These are phyloP conservation scores for Hyphopichia burtonii DNA, from an alignment of 1,139 yeast genomes.

Conservation along the genomic window DNA sequence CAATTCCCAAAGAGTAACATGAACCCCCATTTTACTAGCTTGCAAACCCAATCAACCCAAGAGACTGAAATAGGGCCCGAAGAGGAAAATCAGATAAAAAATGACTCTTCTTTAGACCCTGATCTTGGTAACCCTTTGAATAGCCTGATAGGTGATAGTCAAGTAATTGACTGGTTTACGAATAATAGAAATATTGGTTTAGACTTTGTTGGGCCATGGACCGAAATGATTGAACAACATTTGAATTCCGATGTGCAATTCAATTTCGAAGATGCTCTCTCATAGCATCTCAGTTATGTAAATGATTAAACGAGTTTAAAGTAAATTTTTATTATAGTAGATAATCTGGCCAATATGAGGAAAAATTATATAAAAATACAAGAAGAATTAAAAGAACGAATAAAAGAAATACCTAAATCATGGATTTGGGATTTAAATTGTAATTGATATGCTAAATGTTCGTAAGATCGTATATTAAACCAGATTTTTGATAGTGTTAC, in stretches of 20 bases:
- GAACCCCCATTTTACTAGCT: background rate
- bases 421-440: too few relatives aligned
- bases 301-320: too few relatives aligned
- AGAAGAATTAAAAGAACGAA: too few relatives aligned
- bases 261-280: conserved; percentile 25
- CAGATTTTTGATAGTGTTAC: background rate
- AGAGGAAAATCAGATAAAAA: background rate
- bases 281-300: background rate
- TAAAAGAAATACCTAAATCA: too few relatives aligned
- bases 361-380: too few relatives aligned
- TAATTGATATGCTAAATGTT: too few relatives aligned
- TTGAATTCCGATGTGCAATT: conserved; percentile 37
- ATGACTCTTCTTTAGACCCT: background rate
- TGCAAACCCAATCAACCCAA: background rate
- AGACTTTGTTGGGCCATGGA: conserved; percentile 87
- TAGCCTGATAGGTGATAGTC: conserved; percentile 45
- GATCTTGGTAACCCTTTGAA: too few relatives aligned
- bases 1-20: background rate
- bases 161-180: conserved; percentile 71
- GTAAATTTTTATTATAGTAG: too few relatives aligned
- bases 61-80: background rate
- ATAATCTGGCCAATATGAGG: too few relatives aligned
- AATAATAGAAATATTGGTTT: conserved; percentile 67
- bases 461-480: background rate
- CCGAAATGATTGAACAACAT: conserved; percentile 76